Evolutionary conservation across 2,329 filamentous ascomycete genomes (phyloP), one percentile per base, ranked within the genome.

Genomic region (Diaporthe nobilis): DNA sequence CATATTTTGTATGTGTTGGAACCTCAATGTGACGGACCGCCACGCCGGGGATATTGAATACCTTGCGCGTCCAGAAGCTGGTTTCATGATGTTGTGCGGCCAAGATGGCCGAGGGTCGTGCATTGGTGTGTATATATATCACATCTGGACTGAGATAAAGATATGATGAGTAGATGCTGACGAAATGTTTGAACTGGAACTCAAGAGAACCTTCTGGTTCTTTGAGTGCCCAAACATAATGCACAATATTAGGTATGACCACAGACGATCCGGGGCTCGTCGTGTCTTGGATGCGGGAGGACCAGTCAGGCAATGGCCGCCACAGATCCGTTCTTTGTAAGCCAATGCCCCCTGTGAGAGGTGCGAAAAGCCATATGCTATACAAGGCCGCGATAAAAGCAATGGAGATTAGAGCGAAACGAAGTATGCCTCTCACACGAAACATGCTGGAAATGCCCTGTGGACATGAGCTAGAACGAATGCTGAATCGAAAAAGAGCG

Each of bases 151-250:
- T 63, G 4, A 63, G 39, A 31, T 63, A 63, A n/a, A 63, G 15
- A 31, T 63, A 44, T 47, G 60, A 63, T 22, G 60, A 63, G 22
- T 63, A 63, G 12, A 63, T 44, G 60, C 60, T 63, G 39, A 63
- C 39, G 15, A 63, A 63, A 31, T 63, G 60, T 31, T 63, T 63
- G 60, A 63, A 63, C 17, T 63, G 60, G 9, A 63, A 63, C 25
- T 63, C 60, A 8, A 63, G 25, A 31, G 37, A 15, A 4, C 60
- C 60, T 28, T 28, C 60, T 20, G 39, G 37, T 5, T 63, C 60
- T 85, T 25, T 44, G 15, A 63, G 60, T 63, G 60, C 60, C 60
- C 60, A 63, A 6, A 63, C 60, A 63, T 63, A 63, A 10, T 63
- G 60, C 25, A 63, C 60, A 28, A 63, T 63, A 63, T 63, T 63